Base-by-base conservation (phyloP, 106 monocot species). In the Phalaenopsis aphrodite region DNA sequence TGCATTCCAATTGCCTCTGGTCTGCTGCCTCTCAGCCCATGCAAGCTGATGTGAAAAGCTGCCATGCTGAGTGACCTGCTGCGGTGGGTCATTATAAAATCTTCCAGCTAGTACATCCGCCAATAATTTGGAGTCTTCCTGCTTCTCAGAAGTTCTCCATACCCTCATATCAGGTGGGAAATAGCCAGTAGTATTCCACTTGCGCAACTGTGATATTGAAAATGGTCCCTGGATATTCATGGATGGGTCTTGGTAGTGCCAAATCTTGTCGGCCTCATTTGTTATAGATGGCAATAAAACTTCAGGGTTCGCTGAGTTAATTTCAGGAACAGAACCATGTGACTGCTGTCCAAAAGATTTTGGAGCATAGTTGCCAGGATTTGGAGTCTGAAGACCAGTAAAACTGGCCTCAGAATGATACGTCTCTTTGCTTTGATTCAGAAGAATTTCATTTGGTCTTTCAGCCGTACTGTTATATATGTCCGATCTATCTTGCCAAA, bases 151-250 rank as follows among this genome's bases (percentile, higher is more conserved):
- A 71, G 76, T 85, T 77, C 80, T 48, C 90, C 92, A 92, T 69
- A 88, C 82, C 72, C 77, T 90, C 45, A 90, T 46, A 41, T 82
- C 86, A 52, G 75, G 75, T 42, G 92, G 92, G 74, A 93, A 93
- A 79, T 79, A 87, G 24, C 84, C 88, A 17, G 85, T 88, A 15
- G 85, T 78, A 46, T 37, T 86, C 92, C 92, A 93, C 71, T 90
- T 93, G 37, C 78, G 76, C 79, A 93, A 74, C 83, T 90, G 92
- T 16, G 79, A 38, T 72, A 93, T 55, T 67, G 88, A 90, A 83
- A 93, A 93, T 11, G 92, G 92, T 2, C 92, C 92, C 49, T 90
- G 92, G 64, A 88, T 77, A 67, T 75, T 86, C 55, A 88, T 90
- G 19, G 78, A 65, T 52, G 92, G 92, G 41, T 93, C 92, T 80